A percentile compares a stretch with the other conserved stretches of the same genome.
Conservation (phyloP, 2,329 filamentous ascomycete species). For the Coleophoma crateriformis region DNA sequence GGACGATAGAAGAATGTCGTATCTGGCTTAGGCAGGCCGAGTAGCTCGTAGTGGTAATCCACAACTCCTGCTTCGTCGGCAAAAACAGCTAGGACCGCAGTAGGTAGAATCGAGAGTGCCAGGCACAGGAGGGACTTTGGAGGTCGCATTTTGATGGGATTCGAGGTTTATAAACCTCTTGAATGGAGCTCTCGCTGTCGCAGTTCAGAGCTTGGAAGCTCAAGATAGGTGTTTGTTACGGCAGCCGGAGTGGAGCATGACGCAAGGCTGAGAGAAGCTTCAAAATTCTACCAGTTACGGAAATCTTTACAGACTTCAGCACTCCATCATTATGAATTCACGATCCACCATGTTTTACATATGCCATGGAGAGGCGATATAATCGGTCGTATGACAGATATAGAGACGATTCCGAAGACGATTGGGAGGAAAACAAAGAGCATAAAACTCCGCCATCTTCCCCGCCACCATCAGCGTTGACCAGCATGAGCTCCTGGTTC, state of each 20-base stretch:
- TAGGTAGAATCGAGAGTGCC: slow-evolving; percentile 23
- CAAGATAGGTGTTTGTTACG: slow-evolving; percentile 1
- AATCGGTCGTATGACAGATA: slow-evolving; percentile 1
- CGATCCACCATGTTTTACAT: not conserved
- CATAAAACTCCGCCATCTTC: not conserved
- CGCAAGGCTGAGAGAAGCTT: not conserved
- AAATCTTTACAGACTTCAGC: not conserved
- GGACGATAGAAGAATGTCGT: slow-evolving; percentile 96
- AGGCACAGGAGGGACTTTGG: slow-evolving; percentile 21
- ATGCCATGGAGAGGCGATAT: slow-evolving; percentile 4
- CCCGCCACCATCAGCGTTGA: not conserved
- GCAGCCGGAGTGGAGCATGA: not conserved
- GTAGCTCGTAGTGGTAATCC: slow-evolving; percentile 87
- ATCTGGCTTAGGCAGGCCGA: slow-evolving; percentile 75
- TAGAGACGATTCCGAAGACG: not conserved
- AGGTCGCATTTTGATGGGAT: slow-evolving; percentile 18
- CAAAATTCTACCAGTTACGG: not conserved
- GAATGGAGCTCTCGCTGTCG: not conserved
- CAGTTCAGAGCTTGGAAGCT: not conserved
- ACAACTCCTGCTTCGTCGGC: slow-evolving; percentile 85
- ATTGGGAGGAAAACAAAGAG: slow-evolving; percentile 3
- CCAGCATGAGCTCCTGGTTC: slow-evolving; percentile 22
- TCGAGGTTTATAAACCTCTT: not conserved
- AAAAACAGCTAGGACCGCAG: slow-evolving; percentile 57
- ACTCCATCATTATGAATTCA: not conserved